Evolutionary conservation across 768 basidiomycete species (phyloP), one percentile per base, ranked within the genome.

Genomic region (Mycena rosella): DNA sequence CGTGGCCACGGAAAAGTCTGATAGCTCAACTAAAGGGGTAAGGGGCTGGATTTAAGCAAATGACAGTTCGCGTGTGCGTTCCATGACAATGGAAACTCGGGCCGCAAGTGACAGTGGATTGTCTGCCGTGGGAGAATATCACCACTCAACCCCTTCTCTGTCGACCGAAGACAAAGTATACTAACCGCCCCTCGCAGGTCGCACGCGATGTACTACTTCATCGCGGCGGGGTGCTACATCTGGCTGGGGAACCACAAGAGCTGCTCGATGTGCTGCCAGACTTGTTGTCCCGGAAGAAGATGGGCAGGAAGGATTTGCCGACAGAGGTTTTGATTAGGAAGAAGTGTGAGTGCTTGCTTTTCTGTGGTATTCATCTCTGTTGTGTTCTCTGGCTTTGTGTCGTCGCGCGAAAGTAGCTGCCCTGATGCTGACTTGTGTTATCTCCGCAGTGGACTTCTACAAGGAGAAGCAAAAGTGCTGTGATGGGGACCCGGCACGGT

Each of bases 321-420:
- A 92, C 91, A 0, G 93, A 95, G 71, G 87, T 89, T 3, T 89
- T 90, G 61, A 92, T 94, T 60, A 87, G 89, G 80, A 93, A 91
- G 82, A 92, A 91, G 77, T 42, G 93, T 93, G 57, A 10, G 89
- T 73, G 55, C 47, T 26, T 7, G 10, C 6, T 24, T 26, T 22
- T 24, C 24, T 48, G 6, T 22, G 8, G 3, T 8, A 5, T 52
- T n/a, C 13, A 15, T 52, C 30, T n/a, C n/a, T n/a, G n/a, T n/a
- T n/a, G n/a, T n/a, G n/a, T n/a, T 11, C 8, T 26, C 10, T 14
- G 14, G 3, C 27, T 5, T 59, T 51, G 26, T 22, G 27, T 18
- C n/a, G 24, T 5, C n/a, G 57, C 24, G 47, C 29, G 49, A 38
- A 3, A n/a, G n/a, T n/a, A n/a, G n/a, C n/a, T n/a, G n/a, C n/a